Evolutionary conservation across 306 rosid species (phyloP).

Genomic region (Betula pendula): DNA sequence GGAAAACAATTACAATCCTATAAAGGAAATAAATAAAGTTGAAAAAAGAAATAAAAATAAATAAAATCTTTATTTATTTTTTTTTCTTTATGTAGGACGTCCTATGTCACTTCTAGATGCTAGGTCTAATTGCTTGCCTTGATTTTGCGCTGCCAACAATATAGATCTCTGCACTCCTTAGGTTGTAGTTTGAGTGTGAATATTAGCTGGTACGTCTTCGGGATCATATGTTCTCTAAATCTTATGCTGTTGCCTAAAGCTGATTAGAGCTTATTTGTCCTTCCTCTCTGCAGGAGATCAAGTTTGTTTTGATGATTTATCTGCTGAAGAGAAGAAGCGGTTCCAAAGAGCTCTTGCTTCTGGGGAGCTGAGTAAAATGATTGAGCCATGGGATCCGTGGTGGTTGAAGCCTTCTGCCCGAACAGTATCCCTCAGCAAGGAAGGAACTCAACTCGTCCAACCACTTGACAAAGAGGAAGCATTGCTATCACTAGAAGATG

Average conservation of each 20-base stretch:
- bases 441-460: conserved; percentile 83
- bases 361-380: conserved; percentile 88
- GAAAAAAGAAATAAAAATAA: too few relatives aligned
- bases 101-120: too few relatives aligned
- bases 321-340: conserved; percentile 73
- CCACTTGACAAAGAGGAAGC: conserved; percentile 42
- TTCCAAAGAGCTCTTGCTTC: conserved; percentile 80
- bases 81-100: too few relatives aligned
- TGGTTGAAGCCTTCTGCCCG: conserved; percentile 79
- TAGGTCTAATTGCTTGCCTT: too few relatives aligned
- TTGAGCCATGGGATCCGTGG: conserved; percentile 98
- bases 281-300: conserved; percentile 57
- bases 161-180: background rate
- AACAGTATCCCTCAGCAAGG: conserved; percentile 64
- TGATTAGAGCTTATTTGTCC: conserved; percentile 18
- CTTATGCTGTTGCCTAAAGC: background rate
- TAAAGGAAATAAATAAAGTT: too few relatives aligned
- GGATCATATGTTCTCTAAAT: background rate
- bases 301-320: conserved; percentile 71
- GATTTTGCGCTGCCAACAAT: background rate
- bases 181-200: background rate
- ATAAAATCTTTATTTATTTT: too few relatives aligned
- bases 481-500: conserved; percentile 19
- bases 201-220: background rate
- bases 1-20: too few relatives aligned